Evolutionary conservation across 2,329 filamentous ascomycete genomes (phyloP), one percentile per base, ranked within the genome.

Genomic region (Furcasterigmium sp.): DNA sequence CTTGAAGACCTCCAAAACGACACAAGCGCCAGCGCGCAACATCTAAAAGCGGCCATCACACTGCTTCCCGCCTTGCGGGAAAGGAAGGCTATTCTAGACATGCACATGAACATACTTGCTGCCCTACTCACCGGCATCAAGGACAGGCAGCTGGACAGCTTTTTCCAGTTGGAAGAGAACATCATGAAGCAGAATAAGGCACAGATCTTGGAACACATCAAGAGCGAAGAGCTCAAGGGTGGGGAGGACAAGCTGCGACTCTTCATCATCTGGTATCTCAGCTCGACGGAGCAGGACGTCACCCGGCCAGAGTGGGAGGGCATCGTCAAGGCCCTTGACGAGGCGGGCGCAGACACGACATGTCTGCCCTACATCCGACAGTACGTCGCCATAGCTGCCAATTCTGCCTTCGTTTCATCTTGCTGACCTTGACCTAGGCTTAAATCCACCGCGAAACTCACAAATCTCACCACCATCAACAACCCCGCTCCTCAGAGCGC

Each of bases 251-350:
- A 97, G 68, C 78, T 98, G 21, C 81, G 93, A 34, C 69, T 97
- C 11, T 98, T 98, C 64, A 84, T 97, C 51, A 96, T 98, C 56
- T 98, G 93, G 93, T 93, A 87, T 67, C 69, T 98, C 42, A 96
- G 89, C 61, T 41, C 39, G 8, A 94, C 89, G 1, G 93, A 97
- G 60, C 85, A 89, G 54, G 91, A 97, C 49, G 76, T 96, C 17
- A 84, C 78, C 44, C 81, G 90, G 47, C 72, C 79, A 6, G 93
- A 98, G 51, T 86, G 95, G 72, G 82, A 85, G 51, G 81, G 85
- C 46, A 95, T 96, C 52, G 88, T 93, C 56, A 85, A 93, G 62
- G 85, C 89, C 3, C 75, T 98, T 15, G 82, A 82, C 47, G 78
- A 77, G 36, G 82, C 84, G 11, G 90, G 87, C 13, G 82, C 83